Evolutionary conservation across 352 stramenopile species (phyloP), one percentile per base, ranked within the genome.

Genomic region (Pythium utonaiense): DNA sequence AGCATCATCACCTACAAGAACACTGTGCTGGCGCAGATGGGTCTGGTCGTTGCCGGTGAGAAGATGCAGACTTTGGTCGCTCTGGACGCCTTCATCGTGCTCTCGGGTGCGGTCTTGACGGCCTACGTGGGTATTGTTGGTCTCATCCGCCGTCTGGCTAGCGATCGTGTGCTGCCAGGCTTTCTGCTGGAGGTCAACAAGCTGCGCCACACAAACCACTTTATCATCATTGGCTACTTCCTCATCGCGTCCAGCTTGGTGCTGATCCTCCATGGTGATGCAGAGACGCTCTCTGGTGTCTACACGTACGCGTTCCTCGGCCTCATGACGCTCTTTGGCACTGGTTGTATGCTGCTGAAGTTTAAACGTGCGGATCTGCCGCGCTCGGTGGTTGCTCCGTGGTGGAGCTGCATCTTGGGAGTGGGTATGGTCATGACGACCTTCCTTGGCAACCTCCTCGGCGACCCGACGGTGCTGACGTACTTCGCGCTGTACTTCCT

Each of bases 281-380:
- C 96, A 7, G 91, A 82, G 64, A 96, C 89, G 27, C 79, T 98
- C 13, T 94, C 85, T 51, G 92, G 93, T 24, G 94, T 98, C 24
- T 98, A 98, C 78, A 97, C 88, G 47, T 97, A 97, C 71, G 88
- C 93, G n/a, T 98, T 98, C 75, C 69, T 98, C 22, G 88, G 86
- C 0, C 87, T 98, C 40, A 98, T 98, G 91, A 96, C 78, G 48
- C 86, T 98, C 50, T 98, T 98, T 55, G 90, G 89, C 48, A 82
- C 78, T 41, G 93, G 93, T 52, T 97, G 90, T 70, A 97, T 98
- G 78, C 62, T 98, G 30, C 89, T 98, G 57, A 98, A 98, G 77
- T 96, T 96, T 62, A 98, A 98, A 77, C 83, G 94, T 17, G 88
- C 91, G 0, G 83, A 90, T 16, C 72, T 98, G 27, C 89, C 88